Conservation (phyloP, 208 protist genomes). For the Porcisia hertigi region DNA sequence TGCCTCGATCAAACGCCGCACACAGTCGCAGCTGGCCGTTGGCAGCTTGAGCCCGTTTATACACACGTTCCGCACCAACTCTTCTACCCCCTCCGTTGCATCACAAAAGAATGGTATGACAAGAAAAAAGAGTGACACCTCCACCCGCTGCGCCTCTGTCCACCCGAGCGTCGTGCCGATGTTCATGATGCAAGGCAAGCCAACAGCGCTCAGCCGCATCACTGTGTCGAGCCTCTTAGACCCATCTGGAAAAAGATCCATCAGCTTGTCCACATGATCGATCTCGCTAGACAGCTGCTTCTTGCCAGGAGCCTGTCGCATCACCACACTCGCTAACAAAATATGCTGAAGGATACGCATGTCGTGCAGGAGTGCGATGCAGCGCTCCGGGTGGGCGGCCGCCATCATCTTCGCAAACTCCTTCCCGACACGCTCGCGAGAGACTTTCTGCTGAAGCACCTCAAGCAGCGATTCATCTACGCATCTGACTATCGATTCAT, state of each 20-base stretch:
- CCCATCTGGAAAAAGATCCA: slow-evolving; percentile 18
- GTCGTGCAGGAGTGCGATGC: slow-evolving; percentile 56
- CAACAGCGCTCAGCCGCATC: slow-evolving; percentile 33
- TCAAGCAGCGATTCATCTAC: slow-evolving; percentile 60
- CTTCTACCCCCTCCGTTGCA: slow-evolving; percentile 32
- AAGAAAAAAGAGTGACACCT: slow-evolving; percentile 42
- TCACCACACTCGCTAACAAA: slow-evolving; percentile 62
- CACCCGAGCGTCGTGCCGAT: slow-evolving; percentile 17
- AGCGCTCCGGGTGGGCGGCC: slow-evolving; percentile 50
- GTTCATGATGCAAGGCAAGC: slow-evolving; percentile 38
- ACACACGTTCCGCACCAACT: slow-evolving; percentile 63
- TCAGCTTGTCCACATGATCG: slow-evolving; percentile 41
- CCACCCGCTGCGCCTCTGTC: slow-evolving; percentile 24
- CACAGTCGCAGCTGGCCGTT: slow-evolving; percentile 41
- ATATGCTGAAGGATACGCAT: slow-evolving; percentile 69
- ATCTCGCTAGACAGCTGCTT: slow-evolving; percentile 45
- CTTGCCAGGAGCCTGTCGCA: slow-evolving; percentile 43
- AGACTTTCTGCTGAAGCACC: slow-evolving; percentile 76
- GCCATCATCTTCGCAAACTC: slow-evolving; percentile 86
- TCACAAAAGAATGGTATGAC: slow-evolving; percentile 56
- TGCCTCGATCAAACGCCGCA: slow-evolving; percentile 67
- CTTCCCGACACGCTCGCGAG: slow-evolving; percentile 83
- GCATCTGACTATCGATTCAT: slow-evolving; percentile 46
- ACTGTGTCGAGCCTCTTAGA: slow-evolving; percentile 21
- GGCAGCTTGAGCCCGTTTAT: slow-evolving; percentile 85